These are phyloP conservation scores for Russula ochroleuca DNA, from an alignment of 768 basidiomycete genomes.

Conservation along the genomic window DNA sequence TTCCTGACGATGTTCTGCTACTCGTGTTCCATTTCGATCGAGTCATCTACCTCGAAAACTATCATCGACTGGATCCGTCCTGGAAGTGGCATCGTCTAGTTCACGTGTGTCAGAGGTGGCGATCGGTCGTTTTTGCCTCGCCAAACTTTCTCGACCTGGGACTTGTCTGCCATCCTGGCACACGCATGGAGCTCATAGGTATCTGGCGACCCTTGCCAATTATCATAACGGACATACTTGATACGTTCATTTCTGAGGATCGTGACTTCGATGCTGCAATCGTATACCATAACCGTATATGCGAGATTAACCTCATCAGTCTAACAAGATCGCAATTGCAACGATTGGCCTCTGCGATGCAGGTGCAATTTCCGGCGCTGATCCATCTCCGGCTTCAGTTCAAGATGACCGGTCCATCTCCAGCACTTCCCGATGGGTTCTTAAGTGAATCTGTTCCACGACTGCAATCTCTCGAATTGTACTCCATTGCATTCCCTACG, in stretches of 20 bases:
- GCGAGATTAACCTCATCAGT: background rate
- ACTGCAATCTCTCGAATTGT: background rate
- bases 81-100: background rate
- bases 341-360: background rate
- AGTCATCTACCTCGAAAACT: too few species aligned
- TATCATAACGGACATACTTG: too few species aligned
- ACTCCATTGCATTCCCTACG: background rate
- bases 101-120: background rate
- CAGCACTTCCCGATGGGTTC: background rate
- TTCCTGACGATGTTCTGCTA: too few species aligned
- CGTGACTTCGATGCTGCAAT: too few species aligned
- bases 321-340: background rate
- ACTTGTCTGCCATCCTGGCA: background rate
- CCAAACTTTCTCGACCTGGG: background rate
- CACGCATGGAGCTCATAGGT: background rate
- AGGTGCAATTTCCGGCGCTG: background rate
- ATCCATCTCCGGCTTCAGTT: background rate
- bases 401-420: too few species aligned
- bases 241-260: too few species aligned
- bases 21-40: too few species aligned
- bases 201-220: too few species aligned
- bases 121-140: background rate
- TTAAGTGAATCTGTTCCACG: background rate
- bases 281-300: background rate
- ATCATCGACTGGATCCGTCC: too few species aligned